Conservation (phyloP, 257 asterid species). For the Rubia yunnanensis region DNA sequence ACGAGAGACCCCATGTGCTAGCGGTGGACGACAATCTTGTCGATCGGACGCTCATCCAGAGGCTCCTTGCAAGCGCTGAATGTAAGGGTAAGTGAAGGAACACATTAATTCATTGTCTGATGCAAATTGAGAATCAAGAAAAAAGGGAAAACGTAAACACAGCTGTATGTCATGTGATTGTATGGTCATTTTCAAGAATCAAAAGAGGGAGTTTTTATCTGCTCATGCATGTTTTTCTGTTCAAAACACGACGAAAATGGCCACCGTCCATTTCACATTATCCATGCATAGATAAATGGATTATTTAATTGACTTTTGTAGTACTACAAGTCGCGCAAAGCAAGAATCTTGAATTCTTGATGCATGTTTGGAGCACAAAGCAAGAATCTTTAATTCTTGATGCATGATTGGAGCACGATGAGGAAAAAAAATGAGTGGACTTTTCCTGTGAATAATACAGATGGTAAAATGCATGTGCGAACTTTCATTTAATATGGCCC, state of each 20-base stretch:
- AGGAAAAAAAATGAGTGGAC: neutral
- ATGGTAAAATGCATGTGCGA: neutral
- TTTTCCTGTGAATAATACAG: neutral
- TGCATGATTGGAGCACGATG: neutral
- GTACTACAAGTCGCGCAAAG: neutral
- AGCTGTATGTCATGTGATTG: neutral
- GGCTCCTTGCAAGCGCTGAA: conserved; percentile 20
- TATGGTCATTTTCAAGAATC: neutral
- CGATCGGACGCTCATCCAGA: conserved; percentile 23
- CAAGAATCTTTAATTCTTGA: neutral
- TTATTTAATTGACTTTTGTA: neutral
- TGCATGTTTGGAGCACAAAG: too few relatives aligned
- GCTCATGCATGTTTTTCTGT: neutral
- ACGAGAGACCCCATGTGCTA: conserved; percentile 26
- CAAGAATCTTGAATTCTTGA: too few relatives aligned
- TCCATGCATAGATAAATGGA: neutral
- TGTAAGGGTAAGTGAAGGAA: conserved; percentile 23
- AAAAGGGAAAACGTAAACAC: neutral
- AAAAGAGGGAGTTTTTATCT: neutral
- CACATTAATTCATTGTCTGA: neutral
- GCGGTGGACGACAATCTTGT: conserved; percentile 25
- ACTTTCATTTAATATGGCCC: neutral
- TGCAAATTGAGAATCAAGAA: neutral
- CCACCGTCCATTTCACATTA: neutral
- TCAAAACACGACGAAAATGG: neutral